Evolutionary conservation across 768 basidiomycete species (phyloP).

Genomic region (Dictyophora rubrovolvata): DNA sequence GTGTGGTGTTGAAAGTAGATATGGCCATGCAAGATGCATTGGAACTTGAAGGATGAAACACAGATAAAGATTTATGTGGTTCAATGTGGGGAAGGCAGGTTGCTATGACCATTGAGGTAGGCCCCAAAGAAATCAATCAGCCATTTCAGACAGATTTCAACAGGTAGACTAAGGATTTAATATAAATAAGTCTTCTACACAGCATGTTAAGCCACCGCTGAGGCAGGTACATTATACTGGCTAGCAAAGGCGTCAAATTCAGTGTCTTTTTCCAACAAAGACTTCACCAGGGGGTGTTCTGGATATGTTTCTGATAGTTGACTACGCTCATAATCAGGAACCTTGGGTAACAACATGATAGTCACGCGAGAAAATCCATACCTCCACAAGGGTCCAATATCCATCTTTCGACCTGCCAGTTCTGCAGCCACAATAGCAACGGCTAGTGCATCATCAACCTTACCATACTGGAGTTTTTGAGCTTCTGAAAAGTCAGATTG

Average conservation of each 20-base stretch:
- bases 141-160: too few species aligned
- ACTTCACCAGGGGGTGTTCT: conserved; percentile 56
- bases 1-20: too few species aligned
- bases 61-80: too few species aligned
- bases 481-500: conserved; percentile 75
- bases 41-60: too few species aligned
- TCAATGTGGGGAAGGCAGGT: too few species aligned
- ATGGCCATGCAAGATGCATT: too few species aligned
- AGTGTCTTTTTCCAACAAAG: conserved; percentile 48
- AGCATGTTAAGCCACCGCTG: too few species aligned
- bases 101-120: too few species aligned
- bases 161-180: too few species aligned
- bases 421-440: conserved; percentile 56
- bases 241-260: conserved; percentile 53
- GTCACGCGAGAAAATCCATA: conserved; percentile 27
- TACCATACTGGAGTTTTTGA: conserved; percentile 29
- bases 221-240: conserved; percentile 53
- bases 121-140: too few species aligned
- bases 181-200: too few species aligned
- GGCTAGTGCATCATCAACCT: conserved; percentile 54
- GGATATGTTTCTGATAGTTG: conserved; percentile 43
- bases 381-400: conserved; percentile 63
- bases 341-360: neutral
- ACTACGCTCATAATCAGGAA: conserved; percentile 20
- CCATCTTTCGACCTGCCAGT: conserved; percentile 41